Conservation (phyloP, 495 filamentous ascomycete genomes). For the Aspergillus saccharolyticus region DNA sequence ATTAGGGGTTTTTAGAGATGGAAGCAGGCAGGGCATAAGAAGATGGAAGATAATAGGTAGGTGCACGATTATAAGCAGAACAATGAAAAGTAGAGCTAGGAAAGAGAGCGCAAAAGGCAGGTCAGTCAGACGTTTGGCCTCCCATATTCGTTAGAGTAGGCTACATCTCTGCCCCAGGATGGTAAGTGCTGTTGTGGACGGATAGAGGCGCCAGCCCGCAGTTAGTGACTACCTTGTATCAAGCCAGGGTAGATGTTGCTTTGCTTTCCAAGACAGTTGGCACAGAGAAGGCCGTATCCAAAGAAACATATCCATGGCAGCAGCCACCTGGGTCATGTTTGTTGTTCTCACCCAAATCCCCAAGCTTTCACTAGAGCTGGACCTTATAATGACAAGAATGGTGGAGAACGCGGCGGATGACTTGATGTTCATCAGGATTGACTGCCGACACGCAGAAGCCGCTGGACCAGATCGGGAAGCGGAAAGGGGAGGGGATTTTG, state of each 20-base stretch:
- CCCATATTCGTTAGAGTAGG: neutral
- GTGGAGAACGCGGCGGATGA: neutral
- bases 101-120: neutral
- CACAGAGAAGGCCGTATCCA: neutral
- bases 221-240: neutral
- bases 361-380: neutral
- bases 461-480: neutral
- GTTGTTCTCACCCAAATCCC: neutral
- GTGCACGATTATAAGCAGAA: neutral
- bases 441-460: neutral
- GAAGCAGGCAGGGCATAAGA: neutral
- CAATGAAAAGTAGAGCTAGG: neutral
- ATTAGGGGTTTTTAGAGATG: neutral
- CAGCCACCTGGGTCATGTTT: neutral
- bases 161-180: neutral
- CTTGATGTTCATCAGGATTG: neutral
- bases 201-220: neutral
- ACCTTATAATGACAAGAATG: neutral
- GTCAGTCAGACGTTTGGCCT: neutral
- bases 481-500: neutral
- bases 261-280: neutral
- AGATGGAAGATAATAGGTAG: neutral
- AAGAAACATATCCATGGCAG: neutral
- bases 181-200: neutral
- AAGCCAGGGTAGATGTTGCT: neutral